A percentile compares a stretch with the other conserved stretches of the same genome.
Evolutionary conservation across 2,329 filamentous ascomycete genomes (phyloP).

Genomic region (Pseudogymnoascus sp.): DNA sequence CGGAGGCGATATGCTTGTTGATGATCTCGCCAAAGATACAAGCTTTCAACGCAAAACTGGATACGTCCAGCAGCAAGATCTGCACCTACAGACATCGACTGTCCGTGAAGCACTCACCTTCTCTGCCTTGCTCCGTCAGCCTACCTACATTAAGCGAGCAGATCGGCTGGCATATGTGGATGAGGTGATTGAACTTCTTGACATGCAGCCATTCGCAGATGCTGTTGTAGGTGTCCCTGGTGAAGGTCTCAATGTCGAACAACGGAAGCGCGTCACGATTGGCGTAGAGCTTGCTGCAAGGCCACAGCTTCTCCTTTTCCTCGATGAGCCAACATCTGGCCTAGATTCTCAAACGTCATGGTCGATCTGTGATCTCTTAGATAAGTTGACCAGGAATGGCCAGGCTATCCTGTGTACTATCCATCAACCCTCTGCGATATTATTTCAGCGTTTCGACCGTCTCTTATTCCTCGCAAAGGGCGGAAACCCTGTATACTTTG

Average conservation of each 20-base stretch:
- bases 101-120: slow-evolving; percentile 85
- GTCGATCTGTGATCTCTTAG: slow-evolving; percentile 53
- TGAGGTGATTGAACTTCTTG: slow-evolving; percentile 57
- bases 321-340: slow-evolving; percentile 88
- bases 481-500: slow-evolving; percentile 61
- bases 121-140: slow-evolving; percentile 80
- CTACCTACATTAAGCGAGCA: slow-evolving; percentile 55
- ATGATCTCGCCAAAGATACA: slow-evolving; percentile 57
- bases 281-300: slow-evolving; percentile 88
- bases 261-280: slow-evolving; percentile 56
- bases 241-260: slow-evolving; percentile 51
- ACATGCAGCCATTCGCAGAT: slow-evolving; percentile 58
- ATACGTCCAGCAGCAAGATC: slow-evolving; percentile 86
- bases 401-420: slow-evolving; percentile 48
- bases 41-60: slow-evolving; percentile 71
- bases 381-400: slow-evolving; percentile 47
- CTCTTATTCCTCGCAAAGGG: slow-evolving; percentile 56
- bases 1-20: slow-evolving; percentile 66
- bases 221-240: slow-evolving; percentile 56
- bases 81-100: slow-evolving; percentile 73
- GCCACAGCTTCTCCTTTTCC: slow-evolving; percentile 75
- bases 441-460: slow-evolving; percentile 50
- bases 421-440: slow-evolving; percentile 44
- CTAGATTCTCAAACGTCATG: slow-evolving; percentile 65
- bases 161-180: slow-evolving; percentile 86